Percentiles rank a stretch among this genome's conserved stretches.
Conservation (phyloP, 495 filamentous ascomycete species). For the Hypoxylon intermedium region DNA sequence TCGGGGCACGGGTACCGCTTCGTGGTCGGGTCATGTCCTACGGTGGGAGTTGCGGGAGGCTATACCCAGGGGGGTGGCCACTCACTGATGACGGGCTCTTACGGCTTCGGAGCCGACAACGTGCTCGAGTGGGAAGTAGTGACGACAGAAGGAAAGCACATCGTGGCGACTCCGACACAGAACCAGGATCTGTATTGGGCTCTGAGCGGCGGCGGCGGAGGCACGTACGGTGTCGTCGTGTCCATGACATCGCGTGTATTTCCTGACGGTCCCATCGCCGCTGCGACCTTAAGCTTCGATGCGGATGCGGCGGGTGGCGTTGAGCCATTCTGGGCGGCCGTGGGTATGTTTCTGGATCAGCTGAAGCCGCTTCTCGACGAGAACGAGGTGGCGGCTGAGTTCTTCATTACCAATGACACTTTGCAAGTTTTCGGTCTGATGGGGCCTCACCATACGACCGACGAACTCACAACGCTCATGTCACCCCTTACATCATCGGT, state of each 20-base stretch:
- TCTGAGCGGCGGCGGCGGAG: conserved; percentile 62
- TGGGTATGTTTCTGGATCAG: no score
- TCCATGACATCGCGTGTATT: conserved; percentile 53
- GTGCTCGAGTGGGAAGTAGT: conserved; percentile 64
- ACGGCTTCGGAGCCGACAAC: conserved; percentile 66
- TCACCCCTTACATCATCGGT: no score
- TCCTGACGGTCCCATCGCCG: conserved; percentile 20
- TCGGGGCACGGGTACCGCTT: conserved; percentile 1
- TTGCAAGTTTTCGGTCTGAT: no score
- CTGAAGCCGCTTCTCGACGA: no score
- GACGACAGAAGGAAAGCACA: conserved; percentile 49
- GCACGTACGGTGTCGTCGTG: conserved; percentile 59
- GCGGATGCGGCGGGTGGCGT: neutral
- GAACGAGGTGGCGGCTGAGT: no score
- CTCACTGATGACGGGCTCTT: conserved; percentile 53
- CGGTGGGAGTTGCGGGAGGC: conserved; percentile 55
- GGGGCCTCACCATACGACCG: no score
- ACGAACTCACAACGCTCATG: no score
- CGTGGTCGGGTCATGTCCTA: conserved; percentile 53
- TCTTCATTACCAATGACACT: no score
- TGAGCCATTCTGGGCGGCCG: neutral
- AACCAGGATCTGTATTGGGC: conserved; percentile 66
- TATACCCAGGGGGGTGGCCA: conserved; percentile 68
- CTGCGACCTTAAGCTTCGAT: conserved; percentile 8
- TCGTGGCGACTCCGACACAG: conserved; percentile 52